Conservation (phyloP, 352 stramenopile genomes). For the Phytopythium delawarense region DNA sequence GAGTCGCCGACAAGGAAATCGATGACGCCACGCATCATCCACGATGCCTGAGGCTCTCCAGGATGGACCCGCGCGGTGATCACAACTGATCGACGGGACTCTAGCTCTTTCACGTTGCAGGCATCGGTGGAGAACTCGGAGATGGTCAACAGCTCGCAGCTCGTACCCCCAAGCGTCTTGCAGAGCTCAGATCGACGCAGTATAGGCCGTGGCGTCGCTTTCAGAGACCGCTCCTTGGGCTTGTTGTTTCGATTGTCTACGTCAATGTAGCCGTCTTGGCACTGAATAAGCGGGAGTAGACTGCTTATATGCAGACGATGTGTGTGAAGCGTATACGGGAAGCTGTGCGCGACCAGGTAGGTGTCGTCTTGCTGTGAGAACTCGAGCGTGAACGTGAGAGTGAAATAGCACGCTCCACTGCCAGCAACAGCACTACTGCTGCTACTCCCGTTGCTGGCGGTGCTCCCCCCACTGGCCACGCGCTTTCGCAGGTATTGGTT, state of each 20-base stretch:
- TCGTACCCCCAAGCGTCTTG: slow-evolving; percentile 45
- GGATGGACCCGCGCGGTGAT: slow-evolving; percentile 88
- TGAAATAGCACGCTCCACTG: slow-evolving; percentile 52
- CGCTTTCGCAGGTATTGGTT: slow-evolving; percentile 49
- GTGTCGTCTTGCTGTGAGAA: slow-evolving; percentile 81
- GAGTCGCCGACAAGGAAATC: slow-evolving; percentile 84
- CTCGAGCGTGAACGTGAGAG: slow-evolving; percentile 85
- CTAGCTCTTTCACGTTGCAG: slow-evolving; percentile 23
- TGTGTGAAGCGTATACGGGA: slow-evolving; percentile 90
- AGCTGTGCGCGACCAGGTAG: slow-evolving; percentile 89
- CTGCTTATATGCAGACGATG: slow-evolving; percentile 57
- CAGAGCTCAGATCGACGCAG: slow-evolving; percentile 52
- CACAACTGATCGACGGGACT: slow-evolving; percentile 47
- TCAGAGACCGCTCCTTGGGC: not conserved
- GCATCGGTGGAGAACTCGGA: slow-evolving; percentile 33
- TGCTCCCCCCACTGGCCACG: slow-evolving; percentile 1
- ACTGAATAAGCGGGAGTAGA: slow-evolving; percentile 4
- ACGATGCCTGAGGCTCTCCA: slow-evolving; percentile 89
- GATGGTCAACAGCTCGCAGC: slow-evolving; percentile 78
- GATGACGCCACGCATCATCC: slow-evolving; percentile 92
- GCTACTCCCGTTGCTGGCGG: slow-evolving; percentile 1
- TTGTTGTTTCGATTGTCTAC: not conserved
- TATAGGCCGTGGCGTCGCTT: slow-evolving; percentile 12
- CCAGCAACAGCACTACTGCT: not conserved
- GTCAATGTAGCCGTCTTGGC: not conserved